phyloP scores from a whole-genome alignment of 2,329 filamentous ascomycete genomes.

The Pyricularia grisea region DNA sequence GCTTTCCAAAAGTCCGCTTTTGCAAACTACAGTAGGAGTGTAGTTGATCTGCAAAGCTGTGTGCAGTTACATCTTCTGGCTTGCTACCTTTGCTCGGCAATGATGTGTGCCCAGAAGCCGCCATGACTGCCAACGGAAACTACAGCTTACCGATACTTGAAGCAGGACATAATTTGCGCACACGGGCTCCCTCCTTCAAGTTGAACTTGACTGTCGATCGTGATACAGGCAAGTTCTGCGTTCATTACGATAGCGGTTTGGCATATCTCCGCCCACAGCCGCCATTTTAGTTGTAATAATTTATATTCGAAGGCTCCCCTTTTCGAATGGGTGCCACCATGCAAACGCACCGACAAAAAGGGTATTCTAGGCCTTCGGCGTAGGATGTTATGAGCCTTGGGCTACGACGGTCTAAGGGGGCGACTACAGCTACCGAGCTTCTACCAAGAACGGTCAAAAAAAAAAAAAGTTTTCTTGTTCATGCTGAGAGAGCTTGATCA shows the following conservation, averaged over 20 bases:
- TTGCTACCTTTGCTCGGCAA: background rate
- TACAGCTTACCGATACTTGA: background rate
- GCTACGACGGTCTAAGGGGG: background rate
- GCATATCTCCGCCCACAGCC: background rate
- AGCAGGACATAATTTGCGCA: background rate
- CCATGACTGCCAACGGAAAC: background rate
- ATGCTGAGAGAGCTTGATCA: background rate
- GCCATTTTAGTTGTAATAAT: background rate
- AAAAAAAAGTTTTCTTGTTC: background rate
- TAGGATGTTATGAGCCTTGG: background rate
- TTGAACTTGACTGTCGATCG: background rate
- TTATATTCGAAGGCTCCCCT: background rate
- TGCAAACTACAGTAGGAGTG: background rate
- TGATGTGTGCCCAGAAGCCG: background rate
- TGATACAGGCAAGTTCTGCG: background rate
- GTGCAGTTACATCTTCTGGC: background rate
- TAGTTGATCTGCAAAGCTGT: background rate
- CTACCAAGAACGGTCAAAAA: background rate
- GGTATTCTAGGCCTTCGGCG: background rate
- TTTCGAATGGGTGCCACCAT: background rate
- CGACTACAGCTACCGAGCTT: background rate
- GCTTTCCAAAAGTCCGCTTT: background rate
- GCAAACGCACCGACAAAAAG: background rate
- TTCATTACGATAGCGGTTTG: background rate
- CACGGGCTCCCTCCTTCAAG: background rate